A percentile compares a stretch with the other conserved stretches of the same genome.
Evolutionary conservation across 768 basidiomycete genomes (phyloP).

Genomic region (Lentinula guzmanii): DNA sequence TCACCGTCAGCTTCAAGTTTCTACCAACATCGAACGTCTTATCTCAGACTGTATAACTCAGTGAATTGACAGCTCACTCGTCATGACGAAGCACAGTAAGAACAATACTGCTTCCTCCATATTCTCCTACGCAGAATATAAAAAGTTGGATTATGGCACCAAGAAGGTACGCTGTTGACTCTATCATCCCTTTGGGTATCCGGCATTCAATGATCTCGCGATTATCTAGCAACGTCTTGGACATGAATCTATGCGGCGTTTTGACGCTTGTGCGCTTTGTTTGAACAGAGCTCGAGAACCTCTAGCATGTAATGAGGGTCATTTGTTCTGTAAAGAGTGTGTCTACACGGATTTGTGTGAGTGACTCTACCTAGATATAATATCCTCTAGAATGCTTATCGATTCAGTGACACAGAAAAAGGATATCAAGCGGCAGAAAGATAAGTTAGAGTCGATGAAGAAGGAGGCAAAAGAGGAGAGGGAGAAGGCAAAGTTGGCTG

Average conservation of each 20-base stretch:
- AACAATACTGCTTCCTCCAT: constrained; percentile 88
- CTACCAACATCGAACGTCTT: too few species aligned
- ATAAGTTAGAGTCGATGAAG: constrained; percentile 64
- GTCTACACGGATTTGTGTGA: constrained; percentile 78
- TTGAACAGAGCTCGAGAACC: constrained; percentile 80
- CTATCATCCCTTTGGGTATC: background rate
- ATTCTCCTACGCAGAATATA: constrained; percentile 87
- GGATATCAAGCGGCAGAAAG: constrained; percentile 89
- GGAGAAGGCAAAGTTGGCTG: constrained; percentile 58
- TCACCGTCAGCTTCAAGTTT: too few species aligned
- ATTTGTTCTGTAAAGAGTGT: constrained; percentile 96
- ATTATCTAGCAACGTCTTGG: constrained; percentile 66
- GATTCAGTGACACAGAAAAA: constrained; percentile 78
- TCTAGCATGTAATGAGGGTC: constrained; percentile 77
- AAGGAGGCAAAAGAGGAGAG: constrained; percentile 80
- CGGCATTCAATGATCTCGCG: background rate
- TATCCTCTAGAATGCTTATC: background rate
- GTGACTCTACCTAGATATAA: constrained; percentile 17
- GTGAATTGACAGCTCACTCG: too few species aligned
- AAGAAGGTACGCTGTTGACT: constrained; percentile 45
- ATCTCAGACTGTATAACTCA: too few species aligned
- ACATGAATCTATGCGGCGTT: constrained; percentile 87
- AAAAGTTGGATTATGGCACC: constrained; percentile 80
- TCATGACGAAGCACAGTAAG: constrained; percentile 86
- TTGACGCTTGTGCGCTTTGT: constrained; percentile 90